These are phyloP conservation scores for Bruguiera parviflora DNA, from an alignment of 345 rosid genomes.

Conservation along the genomic window DNA sequence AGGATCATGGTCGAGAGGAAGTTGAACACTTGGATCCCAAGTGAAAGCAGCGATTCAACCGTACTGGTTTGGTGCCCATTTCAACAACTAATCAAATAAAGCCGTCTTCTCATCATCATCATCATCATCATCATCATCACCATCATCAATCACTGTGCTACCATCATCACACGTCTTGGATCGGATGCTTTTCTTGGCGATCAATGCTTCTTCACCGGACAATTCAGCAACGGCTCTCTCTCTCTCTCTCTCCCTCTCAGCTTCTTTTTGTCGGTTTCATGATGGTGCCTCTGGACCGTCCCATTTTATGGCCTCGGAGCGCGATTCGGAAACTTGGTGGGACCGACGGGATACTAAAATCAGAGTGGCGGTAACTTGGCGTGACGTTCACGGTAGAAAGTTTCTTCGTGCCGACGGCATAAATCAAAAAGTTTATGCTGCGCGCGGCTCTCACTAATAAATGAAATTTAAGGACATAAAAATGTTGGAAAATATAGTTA, in stretches of 20 bases:
- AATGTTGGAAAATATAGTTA: no score
- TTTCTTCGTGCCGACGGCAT: background rate
- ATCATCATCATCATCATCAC: conserved; percentile 11
- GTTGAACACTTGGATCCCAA: conserved; percentile 47
- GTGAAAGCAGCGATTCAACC: conserved; percentile 48
- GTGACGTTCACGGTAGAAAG: background rate
- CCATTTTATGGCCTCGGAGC: background rate
- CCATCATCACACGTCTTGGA: background rate
- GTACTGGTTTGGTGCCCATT: conserved; percentile 19
- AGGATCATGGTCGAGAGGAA: conserved; percentile 46
- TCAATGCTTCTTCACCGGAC: background rate
- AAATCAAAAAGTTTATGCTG: no score
- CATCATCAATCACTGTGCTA: background rate
- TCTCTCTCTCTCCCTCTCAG: background rate
- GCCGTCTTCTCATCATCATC: background rate
- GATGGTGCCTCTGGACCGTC: background rate
- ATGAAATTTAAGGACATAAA: no score
- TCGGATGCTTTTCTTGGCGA: conserved; percentile 16
- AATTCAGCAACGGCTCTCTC: background rate
- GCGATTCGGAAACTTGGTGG: background rate
- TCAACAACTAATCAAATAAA: conserved; percentile 12
- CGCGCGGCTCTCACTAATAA: no score
- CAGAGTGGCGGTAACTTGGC: background rate
- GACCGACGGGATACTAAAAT: background rate
- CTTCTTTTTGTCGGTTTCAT: background rate